These are phyloP conservation scores for Mortierella antarctica DNA, from an alignment of 192 early-diverging fungal genomes.

Conservation along the genomic window DNA sequence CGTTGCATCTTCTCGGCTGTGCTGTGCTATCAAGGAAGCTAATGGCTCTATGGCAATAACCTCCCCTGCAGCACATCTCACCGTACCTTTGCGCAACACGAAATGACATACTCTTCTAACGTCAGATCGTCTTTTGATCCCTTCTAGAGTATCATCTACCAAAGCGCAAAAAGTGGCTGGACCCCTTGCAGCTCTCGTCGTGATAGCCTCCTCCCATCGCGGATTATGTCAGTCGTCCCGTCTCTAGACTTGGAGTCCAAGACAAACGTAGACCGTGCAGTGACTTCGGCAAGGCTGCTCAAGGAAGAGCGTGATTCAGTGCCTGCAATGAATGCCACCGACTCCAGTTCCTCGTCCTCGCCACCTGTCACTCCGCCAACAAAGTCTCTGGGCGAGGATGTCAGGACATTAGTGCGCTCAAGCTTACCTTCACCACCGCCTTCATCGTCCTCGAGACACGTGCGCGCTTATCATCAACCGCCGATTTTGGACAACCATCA, in stretches of 20 bases:
- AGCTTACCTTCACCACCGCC: slow-evolving; percentile 42
- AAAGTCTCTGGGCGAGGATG: slow-evolving; percentile 20
- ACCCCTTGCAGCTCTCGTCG: no score
- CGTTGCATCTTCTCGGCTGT: no score
- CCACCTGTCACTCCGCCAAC: slow-evolving; percentile 40
- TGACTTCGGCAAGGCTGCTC: not conserved
- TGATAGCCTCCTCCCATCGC: no score
- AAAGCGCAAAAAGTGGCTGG: no score
- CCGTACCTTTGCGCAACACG: no score
- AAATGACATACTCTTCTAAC: no score
- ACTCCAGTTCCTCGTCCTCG: slow-evolving; percentile 1
- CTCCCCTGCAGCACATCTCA: no score
- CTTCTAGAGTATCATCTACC: no score
- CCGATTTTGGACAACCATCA: not conserved
- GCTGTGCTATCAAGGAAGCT: no score
- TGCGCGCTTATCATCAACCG: slow-evolving; percentile 1
- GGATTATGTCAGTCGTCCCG: slow-evolving; percentile 22
- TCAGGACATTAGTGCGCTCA: slow-evolving; percentile 17
- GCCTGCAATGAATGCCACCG: not conserved
- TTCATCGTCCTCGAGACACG: slow-evolving; percentile 32
- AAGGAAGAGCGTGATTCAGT: not conserved
- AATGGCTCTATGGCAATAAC: no score
- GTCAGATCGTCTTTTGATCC: no score
- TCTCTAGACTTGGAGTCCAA: slow-evolving; percentile 19
- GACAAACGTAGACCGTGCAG: not conserved